These are phyloP conservation scores for Phytophthora tubulina DNA, from an alignment of 352 stramenopile genomes.

Conservation along the genomic window DNA sequence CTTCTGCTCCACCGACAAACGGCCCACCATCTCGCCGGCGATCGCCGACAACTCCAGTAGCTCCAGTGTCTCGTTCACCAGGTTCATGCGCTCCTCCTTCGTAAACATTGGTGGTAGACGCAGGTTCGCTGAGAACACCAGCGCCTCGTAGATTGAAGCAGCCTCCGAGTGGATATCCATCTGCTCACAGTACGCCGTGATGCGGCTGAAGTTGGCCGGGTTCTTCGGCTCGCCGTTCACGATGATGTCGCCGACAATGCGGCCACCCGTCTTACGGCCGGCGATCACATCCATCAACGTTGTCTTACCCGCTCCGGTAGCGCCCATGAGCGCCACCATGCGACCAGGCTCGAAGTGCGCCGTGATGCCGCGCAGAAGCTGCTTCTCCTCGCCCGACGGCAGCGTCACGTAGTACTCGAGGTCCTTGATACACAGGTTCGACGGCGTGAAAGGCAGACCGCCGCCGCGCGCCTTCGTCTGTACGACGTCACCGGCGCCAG, in stretches of 20 bases:
- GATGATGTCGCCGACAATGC: constrained; percentile 83
- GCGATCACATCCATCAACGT: constrained; percentile 75
- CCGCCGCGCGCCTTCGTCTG: no score
- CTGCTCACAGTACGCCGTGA: constrained; percentile 75
- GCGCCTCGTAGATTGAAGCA: constrained; percentile 88
- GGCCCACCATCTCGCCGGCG: constrained; percentile 52
- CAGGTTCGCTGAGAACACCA: constrained; percentile 92
- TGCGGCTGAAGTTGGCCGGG: constrained; percentile 74
- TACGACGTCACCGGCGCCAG: no score
- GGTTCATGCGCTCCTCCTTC: constrained; percentile 50
- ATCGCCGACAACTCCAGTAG: constrained; percentile 67
- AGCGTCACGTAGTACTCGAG: constrained; percentile 70
- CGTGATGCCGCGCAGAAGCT: constrained; percentile 56
- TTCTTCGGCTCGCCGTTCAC: constrained; percentile 93
- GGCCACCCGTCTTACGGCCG: constrained; percentile 64
- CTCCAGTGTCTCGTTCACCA: constrained; percentile 66
- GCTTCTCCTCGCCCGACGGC: constrained; percentile 63
- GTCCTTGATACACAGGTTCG: constrained; percentile 59
- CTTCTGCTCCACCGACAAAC: constrained; percentile 89
- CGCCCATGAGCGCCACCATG: constrained; percentile 81
- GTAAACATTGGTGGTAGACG: constrained; percentile 70
- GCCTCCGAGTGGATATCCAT: constrained; percentile 91
- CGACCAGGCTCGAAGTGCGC: constrained; percentile 64
- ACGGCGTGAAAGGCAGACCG: constrained; percentile 54
- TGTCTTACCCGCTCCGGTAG: constrained; percentile 68